These are phyloP conservation scores for Penicillium sp. DNA, from an alignment of 2,329 filamentous ascomycete species.

Conservation along the genomic window DNA sequence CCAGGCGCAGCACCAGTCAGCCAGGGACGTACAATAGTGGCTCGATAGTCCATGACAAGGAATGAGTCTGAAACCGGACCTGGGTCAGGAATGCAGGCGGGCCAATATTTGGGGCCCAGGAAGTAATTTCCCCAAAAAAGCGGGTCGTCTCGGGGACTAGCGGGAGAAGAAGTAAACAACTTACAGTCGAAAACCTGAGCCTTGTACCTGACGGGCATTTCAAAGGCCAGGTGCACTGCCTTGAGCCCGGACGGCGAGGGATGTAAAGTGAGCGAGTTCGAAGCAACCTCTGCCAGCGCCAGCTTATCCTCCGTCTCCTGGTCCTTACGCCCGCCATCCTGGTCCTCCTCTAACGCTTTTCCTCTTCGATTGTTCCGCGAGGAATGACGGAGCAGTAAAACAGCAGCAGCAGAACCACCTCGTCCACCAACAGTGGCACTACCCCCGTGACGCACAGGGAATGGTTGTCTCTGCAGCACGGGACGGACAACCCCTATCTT, in stretches of 20 bases:
- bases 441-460: background rate
- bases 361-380: background rate
- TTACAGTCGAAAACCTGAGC: background rate
- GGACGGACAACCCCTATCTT: background rate
- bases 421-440: background rate
- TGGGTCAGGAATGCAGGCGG: no score
- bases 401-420: no score
- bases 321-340: background rate
- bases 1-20: no score
- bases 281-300: background rate
- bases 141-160: no score
- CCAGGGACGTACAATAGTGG: no score
- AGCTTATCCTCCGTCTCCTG: background rate
- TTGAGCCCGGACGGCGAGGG: background rate
- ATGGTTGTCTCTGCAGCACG: background rate
- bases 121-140: no score
- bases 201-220: background rate
- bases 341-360: background rate
- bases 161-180: background rate
- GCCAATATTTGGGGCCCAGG: no score
- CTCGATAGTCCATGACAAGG: background rate
- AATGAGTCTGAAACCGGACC: background rate
- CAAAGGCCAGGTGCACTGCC: background rate
- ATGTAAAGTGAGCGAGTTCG: background rate
- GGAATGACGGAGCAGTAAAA: background rate